Evolutionary conservation across 2,329 filamentous ascomycete species (phyloP), one percentile per base, ranked within the genome.

Genomic region (Gaeumannomyces sp.): DNA sequence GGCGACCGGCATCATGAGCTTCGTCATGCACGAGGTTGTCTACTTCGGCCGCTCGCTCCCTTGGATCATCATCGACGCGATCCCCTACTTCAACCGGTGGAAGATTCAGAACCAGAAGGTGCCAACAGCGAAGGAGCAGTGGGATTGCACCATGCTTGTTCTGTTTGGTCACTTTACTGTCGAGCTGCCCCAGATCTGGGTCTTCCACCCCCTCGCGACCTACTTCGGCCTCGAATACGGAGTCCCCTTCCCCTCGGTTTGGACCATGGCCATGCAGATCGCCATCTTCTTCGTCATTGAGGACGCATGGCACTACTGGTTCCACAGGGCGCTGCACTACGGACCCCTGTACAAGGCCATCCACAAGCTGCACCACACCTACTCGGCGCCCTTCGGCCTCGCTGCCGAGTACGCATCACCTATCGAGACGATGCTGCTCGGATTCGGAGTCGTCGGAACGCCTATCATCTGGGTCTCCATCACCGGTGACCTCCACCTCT

Each of bases 281-380:
- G 85, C 89, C 67, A 83, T 98, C 75, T 96, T 98, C 84, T 99
- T 99, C 80, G 85, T 98, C 66, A 79, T 97, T 73, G 95, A 99
- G 78, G 95, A 99, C 78, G 82, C 94, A 70, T 99, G 95, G 95
- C 95, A 99, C 80, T 99, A 99, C 84, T 98, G 93, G 89, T 88
- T 87, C 70, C 95, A 99, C 81, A 92, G 95, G 71, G 86, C 85
- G 59, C 87, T 99, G 79, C 95, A 99, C 83, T 96, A 92, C 82
- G 93, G 92, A 28, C 92, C 93, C 56, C 88, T 99, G 7, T 99
- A 99, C 87, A 96, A 93, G 83, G 86, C 89, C 73, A 91, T 99
- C 73, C 95, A 99, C 86, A 99, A 99, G 83, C 93, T 99, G 72
- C 95, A 99, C 81, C 95, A 99, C 83, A 94, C 95, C 74, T 99